phyloP scores from a whole-genome alignment of 257 asterid genomes.

The Nicotiana tabacum region DNA sequence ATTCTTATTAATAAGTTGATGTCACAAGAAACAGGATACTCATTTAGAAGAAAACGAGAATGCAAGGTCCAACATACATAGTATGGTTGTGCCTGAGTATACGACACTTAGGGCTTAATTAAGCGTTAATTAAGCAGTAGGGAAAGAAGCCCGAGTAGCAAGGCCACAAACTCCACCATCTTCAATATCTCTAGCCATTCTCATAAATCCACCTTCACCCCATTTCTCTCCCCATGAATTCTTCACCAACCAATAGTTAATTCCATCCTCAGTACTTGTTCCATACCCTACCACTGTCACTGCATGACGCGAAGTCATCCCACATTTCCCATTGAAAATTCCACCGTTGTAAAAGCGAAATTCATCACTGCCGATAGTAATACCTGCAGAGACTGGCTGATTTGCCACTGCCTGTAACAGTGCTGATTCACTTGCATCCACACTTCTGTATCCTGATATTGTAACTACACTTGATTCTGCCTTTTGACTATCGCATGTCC shows the following conservation, averaged over 20 bases:
- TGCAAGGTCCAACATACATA: neutral
- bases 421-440: constrained; percentile 13
- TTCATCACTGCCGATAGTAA: neutral
- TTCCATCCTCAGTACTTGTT: neutral
- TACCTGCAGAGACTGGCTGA: constrained; percentile 21
- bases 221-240: constrained; percentile 14
- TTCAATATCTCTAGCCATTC: neutral
- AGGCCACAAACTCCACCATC: constrained; percentile 11
- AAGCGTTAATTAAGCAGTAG: neutral
- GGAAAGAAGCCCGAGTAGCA: constrained; percentile 13
- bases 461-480: constrained; percentile 9
- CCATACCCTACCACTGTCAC: constrained; percentile 29
- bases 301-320: constrained; percentile 13
- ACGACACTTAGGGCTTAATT: no score
- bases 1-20: no score
- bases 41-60: neutral
- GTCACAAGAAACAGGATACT: neutral
- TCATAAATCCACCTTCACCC: constrained; percentile 8
- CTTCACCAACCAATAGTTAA: constrained; percentile 15
- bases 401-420: constrained; percentile 20
- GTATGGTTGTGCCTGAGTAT: no score
- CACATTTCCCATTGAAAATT: constrained; percentile 18
- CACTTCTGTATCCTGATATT: constrained; percentile 14
- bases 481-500: neutral
- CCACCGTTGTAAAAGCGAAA: constrained; percentile 20